Evolutionary conservation across 768 basidiomycete species (phyloP), one percentile per base, ranked within the genome.

Genomic region (Boletus bicolor): DNA sequence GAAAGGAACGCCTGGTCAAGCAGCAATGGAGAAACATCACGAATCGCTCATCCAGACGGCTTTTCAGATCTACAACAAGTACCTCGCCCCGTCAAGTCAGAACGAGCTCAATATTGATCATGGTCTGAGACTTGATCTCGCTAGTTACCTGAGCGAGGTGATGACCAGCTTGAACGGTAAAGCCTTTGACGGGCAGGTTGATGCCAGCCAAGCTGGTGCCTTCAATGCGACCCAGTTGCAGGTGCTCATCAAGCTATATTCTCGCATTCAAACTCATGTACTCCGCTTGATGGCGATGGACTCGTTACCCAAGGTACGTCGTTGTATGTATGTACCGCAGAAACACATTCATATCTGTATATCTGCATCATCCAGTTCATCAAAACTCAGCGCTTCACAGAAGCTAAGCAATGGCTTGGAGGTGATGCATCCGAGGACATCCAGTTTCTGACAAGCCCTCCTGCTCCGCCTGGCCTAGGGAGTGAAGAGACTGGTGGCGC

Each of bases 101-200:
- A 92, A 89, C 74, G 97, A 98, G 74, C 82, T 99, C 58, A 99
- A 99, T 74, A 99, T 99, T 62, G 97, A 99, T 68, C 97, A 99
- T 70, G 91, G 89, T 38, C 78, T 99, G 38, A 87, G 97, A 58
- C 93, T 93, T 62, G 97, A 98, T 73, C 79, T 99, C 50, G 89
- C 92, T 55, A 89, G 86, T 62, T 98, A 98, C 70, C 80, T 99
- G 57, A 89, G 88, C 71, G 92, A 97, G 51, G 89, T 93, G 28
- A 89, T 95, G 60, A 86, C 85, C 46, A 86, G 75, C 61, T 63
- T 87, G 62, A 85, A 87, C 3, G 90, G 90, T 42, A 91, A 89
- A 71, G 69, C 81, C 0, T 89, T 91, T 75, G 83, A 85, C 60
- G 91, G 89, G 11, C 86, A 84, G 34, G 82, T 93, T 24, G 93